Evolutionary conservation across 176 grass and related monocot species (phyloP), one percentile per base, ranked within the genome.

Genomic region (Neostapfia colusana): DNA sequence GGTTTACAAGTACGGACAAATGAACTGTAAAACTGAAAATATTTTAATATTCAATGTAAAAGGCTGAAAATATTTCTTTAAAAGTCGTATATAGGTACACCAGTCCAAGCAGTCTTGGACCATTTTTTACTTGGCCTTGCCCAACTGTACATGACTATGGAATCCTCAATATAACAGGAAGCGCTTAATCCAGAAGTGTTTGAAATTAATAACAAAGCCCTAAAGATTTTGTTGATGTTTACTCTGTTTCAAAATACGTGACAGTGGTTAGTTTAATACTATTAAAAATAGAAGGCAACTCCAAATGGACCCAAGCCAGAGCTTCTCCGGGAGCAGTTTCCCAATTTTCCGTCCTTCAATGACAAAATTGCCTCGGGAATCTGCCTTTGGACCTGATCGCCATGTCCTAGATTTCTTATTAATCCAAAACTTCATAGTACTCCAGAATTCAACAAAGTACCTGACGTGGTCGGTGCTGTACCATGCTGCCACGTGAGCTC

Each of bases 391-490:
- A 54, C 77, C 63, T 49, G 8, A 18, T 10, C 42, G 38, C 44
- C 55, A 5, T 48, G 37, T 81, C 64, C 71, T 8, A 39, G 63
- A 76, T 86, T 70, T 42, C 67, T 69, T 72, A 59, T 74, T 4
- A 59, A 74, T 58, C 71, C 36, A 73, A 20, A 34, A 8, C 6
- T 28, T 10, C 12, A 61, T 42, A 65, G 6, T 2, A 17, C 69
- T 28, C 11, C 15, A 35, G 8, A 5, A 67, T 28, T 73, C 21
- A 79, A 67, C 26, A 25, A 16, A 72, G 82, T 51, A 78, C 82
- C 35, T 63, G 84, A 73, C 73, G 65, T 68, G 80, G 84, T 67
- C 80, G 88, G 84, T 83, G 80, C 84, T 55, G 70, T 71, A 26
- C 10, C 71, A 2, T 13, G 70, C 42, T 12, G 79, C 75, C 83